phyloP scores from a whole-genome alignment of 306 rosid genomes.

The Vigna nakashimae region DNA sequence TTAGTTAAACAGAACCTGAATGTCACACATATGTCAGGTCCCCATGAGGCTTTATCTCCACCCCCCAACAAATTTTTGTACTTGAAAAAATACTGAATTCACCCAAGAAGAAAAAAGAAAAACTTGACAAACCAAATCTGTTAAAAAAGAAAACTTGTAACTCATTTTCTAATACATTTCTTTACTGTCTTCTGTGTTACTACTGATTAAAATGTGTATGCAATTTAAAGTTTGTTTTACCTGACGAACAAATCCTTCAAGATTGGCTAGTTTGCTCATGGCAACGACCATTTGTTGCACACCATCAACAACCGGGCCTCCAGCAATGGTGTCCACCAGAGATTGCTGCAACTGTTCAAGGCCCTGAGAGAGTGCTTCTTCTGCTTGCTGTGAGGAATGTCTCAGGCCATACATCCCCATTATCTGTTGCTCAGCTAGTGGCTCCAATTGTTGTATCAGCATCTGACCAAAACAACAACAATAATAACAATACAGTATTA shows the following conservation, averaged over 20 bases:
- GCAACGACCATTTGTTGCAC: slow-evolving; percentile 90
- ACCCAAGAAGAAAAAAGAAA: neutral
- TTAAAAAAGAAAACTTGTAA: too few relatives aligned
- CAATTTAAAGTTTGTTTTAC: slow-evolving; percentile 18
- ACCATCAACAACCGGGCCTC: slow-evolving; percentile 63
- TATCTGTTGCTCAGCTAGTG: slow-evolving; percentile 82
- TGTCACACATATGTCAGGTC: slow-evolving; percentile 7
- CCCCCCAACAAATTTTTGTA: slow-evolving; percentile 27
- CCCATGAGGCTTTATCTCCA: slow-evolving; percentile 28
- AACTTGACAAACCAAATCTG: neutral
- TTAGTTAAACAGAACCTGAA: slow-evolving; percentile 15
- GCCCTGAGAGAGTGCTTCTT: slow-evolving; percentile 89
- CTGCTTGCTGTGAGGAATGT: slow-evolving; percentile 82
- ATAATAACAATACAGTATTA: neutral
- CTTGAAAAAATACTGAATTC: neutral
- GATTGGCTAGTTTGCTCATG: slow-evolving; percentile 73
- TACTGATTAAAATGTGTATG: too few relatives aligned
- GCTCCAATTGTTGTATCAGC: slow-evolving; percentile 76
- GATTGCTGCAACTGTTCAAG: slow-evolving; percentile 90
- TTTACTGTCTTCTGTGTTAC: too few relatives aligned
- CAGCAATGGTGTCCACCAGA: slow-evolving; percentile 76
- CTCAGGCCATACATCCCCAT: slow-evolving; percentile 76
- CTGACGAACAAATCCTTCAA: slow-evolving; percentile 92
- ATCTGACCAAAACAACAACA: slow-evolving; percentile 54
- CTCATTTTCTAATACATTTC: neutral